Evolutionary conservation across 495 filamentous ascomycete genomes (phyloP).

Genomic region (Daldinia childiae): DNA sequence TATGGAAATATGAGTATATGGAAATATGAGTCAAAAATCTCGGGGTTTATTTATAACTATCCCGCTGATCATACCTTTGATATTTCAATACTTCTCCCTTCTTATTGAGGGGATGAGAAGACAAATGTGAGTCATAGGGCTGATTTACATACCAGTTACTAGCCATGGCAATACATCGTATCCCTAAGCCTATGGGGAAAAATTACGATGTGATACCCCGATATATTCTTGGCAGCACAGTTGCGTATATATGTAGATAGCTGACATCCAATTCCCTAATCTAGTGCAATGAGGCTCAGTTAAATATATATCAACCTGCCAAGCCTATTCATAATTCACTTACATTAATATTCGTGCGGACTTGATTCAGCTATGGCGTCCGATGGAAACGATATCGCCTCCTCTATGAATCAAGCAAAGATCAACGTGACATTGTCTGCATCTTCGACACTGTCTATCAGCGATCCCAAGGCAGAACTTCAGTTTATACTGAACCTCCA

Average conservation of each 20-base stretch:
- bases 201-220: neutral
- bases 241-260: no score
- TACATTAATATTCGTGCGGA: neutral
- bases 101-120: neutral
- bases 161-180: neutral
- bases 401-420: neutral
- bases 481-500: neutral
- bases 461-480: neutral
- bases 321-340: neutral
- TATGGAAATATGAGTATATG: no score
- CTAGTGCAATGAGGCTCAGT: neutral
- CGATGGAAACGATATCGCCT: neutral
- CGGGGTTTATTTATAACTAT: no score
- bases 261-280: neutral
- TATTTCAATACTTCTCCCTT: neutral
- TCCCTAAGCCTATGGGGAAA: neutral
- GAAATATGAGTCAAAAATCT: no score
- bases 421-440: neutral
- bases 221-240: neutral
- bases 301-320: neutral
- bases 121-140: neutral
- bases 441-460: slow-evolving; percentile 3
- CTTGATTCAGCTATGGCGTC: neutral
- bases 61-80: neutral
- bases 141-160: neutral